Conservation (phyloP, 176 grass and related monocot species). For the Pontederia crassipes region DNA sequence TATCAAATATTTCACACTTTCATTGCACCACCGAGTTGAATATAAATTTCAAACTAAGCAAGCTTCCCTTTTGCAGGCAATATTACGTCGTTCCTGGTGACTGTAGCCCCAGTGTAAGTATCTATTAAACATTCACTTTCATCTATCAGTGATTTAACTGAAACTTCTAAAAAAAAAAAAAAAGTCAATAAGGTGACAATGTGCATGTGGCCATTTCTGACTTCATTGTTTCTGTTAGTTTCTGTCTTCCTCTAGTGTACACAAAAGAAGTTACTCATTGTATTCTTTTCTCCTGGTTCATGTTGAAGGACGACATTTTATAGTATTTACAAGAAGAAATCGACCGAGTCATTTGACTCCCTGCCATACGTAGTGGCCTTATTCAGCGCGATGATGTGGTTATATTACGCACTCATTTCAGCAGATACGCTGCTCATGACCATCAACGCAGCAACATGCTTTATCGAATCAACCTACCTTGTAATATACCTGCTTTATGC, state of each 20-base stretch:
- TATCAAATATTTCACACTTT: not conserved
- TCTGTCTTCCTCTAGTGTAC: not conserved
- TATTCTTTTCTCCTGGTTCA: not conserved
- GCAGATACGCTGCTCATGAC: constrained; percentile 53
- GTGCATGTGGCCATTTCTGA: not conserved
- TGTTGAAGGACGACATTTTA: constrained; percentile 61
- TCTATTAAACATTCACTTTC: not conserved
- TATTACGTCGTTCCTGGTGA: constrained; percentile 58
- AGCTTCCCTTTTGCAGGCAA: constrained; percentile 38
- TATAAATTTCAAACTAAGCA: not conserved
- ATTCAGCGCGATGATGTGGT: constrained; percentile 84
- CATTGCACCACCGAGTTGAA: not conserved
- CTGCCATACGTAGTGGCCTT: constrained; percentile 63
- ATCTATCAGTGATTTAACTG: too few relatives aligned
- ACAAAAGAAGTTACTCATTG: not conserved
- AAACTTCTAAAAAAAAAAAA: too few relatives aligned
- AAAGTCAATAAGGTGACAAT: too few relatives aligned
- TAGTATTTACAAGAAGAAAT: constrained; percentile 74
- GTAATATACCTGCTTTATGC: constrained; percentile 61
- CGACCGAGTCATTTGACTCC: constrained; percentile 79
- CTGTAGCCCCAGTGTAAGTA: constrained; percentile 60
- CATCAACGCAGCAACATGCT: constrained; percentile 48
- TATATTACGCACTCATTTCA: constrained; percentile 65
- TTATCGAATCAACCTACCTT: constrained; percentile 54
- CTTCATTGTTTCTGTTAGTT: not conserved